Evolutionary conservation across 495 filamentous ascomycete species (phyloP), one percentile per base, ranked within the genome.

Genomic region (Daldinia childiae): DNA sequence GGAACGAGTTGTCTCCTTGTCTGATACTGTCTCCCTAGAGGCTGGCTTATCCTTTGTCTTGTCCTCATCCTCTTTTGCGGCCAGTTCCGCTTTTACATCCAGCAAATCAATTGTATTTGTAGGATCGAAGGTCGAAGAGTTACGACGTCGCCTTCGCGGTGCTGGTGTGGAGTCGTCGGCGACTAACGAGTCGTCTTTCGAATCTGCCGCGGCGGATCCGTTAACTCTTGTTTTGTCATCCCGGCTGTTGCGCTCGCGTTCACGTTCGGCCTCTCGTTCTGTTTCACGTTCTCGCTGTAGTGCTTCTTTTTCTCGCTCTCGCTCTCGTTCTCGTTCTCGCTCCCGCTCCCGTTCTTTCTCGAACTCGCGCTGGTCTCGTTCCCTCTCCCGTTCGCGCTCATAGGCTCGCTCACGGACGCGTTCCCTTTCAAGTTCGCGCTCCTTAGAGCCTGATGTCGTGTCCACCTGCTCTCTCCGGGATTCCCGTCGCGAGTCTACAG

Each of bases 71-170:
- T 85, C 80, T 15, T 70, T 72, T 15, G 77, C 74, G 11, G 79
- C 79, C 5, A 87, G 66, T 64, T 84, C 80, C 4, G 83, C 84
- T 64, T 86, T 85, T 14, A 88, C 68, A 6, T 81, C 80, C 27
- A 79, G 79, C 15, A 87, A 64, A 43, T 78, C 78, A 56, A 77
- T 80, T 12, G 84, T 78, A 71, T 88, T 81, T 17, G 82, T 86
- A 12, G 85, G 85, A 57, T 87, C 81, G 56, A 88, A 88, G 4
- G 80, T 68, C 21, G 79, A 74, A 0, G 80, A 78, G 15, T 73
- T 69, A 2, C 77, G 78, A 1, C 51, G 72, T 2, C 80, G 79
- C 29, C 81, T 78, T 48, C 81, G 80, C 7, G 64, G 62, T 26
- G 68, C 29, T 17, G 45, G 62, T 4, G 39, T 52, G 26, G 73